Conservation (phyloP, 805 yeast species). For the Saturnispora saitoi region DNA sequence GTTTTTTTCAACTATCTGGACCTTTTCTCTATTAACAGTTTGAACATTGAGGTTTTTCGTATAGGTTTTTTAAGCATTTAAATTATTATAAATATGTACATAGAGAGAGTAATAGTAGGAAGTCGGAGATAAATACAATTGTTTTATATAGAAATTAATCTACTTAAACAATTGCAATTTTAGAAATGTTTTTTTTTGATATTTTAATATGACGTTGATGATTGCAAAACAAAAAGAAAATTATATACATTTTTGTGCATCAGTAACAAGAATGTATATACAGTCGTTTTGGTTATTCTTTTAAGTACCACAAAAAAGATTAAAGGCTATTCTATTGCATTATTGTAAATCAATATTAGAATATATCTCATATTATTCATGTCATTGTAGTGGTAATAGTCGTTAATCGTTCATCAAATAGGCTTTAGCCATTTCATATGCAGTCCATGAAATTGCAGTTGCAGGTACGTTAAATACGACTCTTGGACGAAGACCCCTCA, state of each 20-base stretch:
- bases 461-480: conserved; percentile 89
- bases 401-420: conserved; percentile 22
- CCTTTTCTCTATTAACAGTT: conserved; percentile 65
- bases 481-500: conserved; percentile 84
- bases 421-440: conserved; percentile 93
- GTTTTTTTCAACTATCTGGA: conserved; percentile 70
- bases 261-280: too few species aligned
- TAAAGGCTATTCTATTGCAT: too few species aligned
- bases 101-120: neutral
- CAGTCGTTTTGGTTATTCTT: too few species aligned
- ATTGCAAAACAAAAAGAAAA: neutral
- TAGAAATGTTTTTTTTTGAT: neutral
- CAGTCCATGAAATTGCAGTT: conserved; percentile 96
- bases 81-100: neutral
- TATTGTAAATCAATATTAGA: too few species aligned
- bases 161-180: neutral
- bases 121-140: neutral
- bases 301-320: too few species aligned
- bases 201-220: neutral
- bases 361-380: too few species aligned
- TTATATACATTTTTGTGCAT: too few species aligned
- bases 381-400: neutral
- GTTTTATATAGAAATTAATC: neutral
- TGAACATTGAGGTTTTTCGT: conserved; percentile 35
- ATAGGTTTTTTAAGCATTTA: neutral